Evolutionary conservation across 2,329 filamentous ascomycete genomes (phyloP), one percentile per base, ranked within the genome.

Genomic region (Neonectria ditissima): DNA sequence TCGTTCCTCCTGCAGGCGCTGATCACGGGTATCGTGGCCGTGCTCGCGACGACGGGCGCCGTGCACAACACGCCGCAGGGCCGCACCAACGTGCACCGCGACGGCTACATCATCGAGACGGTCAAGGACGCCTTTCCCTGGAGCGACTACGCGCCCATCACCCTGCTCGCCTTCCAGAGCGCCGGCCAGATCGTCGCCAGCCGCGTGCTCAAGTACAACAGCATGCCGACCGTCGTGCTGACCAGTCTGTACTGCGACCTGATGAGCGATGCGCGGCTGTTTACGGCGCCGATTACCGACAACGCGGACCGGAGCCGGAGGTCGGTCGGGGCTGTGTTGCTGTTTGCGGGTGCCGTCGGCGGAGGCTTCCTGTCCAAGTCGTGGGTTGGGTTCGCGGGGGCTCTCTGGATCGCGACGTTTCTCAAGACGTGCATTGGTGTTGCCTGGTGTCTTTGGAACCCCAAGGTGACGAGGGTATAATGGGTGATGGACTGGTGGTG

Each of bases 341-440:
- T 74, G 6, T 73, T 74, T 11, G 63, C 65, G 0, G 72, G 72
- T 2, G 69, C 72, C 9, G 61, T 74, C 14, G 39, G 63, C 1
- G 72, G 72, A 51, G 72, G 72, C 3, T 74, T 74, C 44, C n/a
- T 74, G 47, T 70, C 67, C 57, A 72, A 74, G 65, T 73, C 70
- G 0, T 74, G 72, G 72, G 67, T 57, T 34, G 72, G 72, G 0
- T 74, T 74, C 2, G 67, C 72, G 2, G 72, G 72, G 4, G 62
- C 71, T n/a, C 66, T 74, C 1, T 74, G 72, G 72, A 74, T 74
- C 30, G 72, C 72, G 1, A 60, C 71, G 7, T 74, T 74, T 24
- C 55, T 74, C 6, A 74, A 74, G 63, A 2, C 66, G 22, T 60
- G 64, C n/a, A 71, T 74, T 1, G 62, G 54, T 0, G 45, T 68